Evolutionary conservation across 202 grass and related monocot species (phyloP).

Genomic region (Zoysia matrella): DNA sequence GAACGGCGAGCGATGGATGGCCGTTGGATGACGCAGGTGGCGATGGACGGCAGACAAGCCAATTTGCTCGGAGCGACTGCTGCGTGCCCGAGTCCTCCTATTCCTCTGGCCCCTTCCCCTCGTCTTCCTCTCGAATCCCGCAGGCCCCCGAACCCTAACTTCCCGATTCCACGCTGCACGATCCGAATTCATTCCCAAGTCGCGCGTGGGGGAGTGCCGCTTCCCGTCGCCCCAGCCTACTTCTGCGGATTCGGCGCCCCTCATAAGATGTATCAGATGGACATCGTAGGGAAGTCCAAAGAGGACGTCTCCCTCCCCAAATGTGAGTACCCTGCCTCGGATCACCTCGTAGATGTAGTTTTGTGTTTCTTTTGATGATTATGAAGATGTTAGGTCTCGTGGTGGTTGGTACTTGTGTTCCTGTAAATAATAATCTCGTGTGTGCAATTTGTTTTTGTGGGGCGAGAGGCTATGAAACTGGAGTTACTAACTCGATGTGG

Average conservation of each 20-base stretch:
- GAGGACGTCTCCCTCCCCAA: conserved; percentile 81
- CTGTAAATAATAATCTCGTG: not conserved
- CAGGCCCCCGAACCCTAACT: conserved; percentile 33
- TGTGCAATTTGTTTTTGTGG: not conserved
- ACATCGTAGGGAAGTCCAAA: conserved; percentile 37
- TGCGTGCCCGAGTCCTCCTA: too few relatives aligned
- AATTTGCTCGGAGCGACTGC: too few relatives aligned
- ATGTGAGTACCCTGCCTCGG: conserved; percentile 52
- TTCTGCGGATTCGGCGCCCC: not conserved
- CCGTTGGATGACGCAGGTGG: too few relatives aligned
- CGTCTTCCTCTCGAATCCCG: not conserved
- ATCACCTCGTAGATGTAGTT: not conserved
- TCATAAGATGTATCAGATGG: conserved; percentile 82
- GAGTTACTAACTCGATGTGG: not conserved
- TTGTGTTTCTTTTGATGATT: not conserved
- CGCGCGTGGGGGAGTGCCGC: not conserved
- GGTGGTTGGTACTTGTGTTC: not conserved
- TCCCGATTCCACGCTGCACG: conserved; percentile 17
- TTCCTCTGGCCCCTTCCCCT: not conserved
- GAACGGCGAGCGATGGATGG: too few relatives aligned
- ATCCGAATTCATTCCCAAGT: not conserved
- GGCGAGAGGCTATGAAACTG: not conserved
- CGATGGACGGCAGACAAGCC: too few relatives aligned
- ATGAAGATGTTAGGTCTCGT: not conserved
- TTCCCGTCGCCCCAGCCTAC: not conserved